Conservation (phyloP, 164 flowering plant species). For the Sedum album region DNA sequence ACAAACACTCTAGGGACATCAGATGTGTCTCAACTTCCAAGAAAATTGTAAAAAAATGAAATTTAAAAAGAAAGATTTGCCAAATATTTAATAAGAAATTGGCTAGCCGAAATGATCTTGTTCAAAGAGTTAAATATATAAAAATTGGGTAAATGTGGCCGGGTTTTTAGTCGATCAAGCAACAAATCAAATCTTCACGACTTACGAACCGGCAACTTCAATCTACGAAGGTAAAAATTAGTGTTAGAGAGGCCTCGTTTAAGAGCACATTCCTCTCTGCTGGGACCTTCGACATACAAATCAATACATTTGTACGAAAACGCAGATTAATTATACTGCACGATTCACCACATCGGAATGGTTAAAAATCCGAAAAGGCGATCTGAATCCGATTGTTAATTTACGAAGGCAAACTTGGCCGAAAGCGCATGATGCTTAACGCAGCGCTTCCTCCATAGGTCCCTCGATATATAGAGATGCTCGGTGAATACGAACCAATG, state of each 20-base stretch:
- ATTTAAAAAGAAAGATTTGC: no score
- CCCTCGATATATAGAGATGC: not conserved
- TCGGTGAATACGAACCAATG: slow-evolving; percentile 10
- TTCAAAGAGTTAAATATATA: no score
- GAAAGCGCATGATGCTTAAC: slow-evolving; percentile 2
- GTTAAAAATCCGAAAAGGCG: not conserved
- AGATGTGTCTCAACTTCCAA: no score
- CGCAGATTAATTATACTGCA: not conserved
- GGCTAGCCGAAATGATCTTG: no score
- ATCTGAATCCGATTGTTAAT: not conserved
- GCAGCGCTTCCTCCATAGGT: slow-evolving; percentile 11
- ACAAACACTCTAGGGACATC: no score
- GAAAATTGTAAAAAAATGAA: no score
- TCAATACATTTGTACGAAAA: not conserved
- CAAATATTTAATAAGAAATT: no score
- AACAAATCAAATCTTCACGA: not conserved
- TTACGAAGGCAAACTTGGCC: slow-evolving; percentile 11
- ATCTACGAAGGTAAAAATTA: slow-evolving; percentile 5
- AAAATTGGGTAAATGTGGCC: not conserved
- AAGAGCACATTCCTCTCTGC: slow-evolving; percentile 9
- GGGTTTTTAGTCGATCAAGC: slow-evolving; percentile 3
- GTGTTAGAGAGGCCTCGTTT: slow-evolving; percentile 11
- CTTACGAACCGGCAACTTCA: slow-evolving; percentile 5
- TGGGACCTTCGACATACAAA: slow-evolving; percentile 6
- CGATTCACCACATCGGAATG: slow-evolving; percentile 1